A percentile compares a stretch with the other conserved stretches of the same genome.
Evolutionary conservation across 2,329 filamentous ascomycete species (phyloP).

Genomic region (Sordariomycetes sp.): DNA sequence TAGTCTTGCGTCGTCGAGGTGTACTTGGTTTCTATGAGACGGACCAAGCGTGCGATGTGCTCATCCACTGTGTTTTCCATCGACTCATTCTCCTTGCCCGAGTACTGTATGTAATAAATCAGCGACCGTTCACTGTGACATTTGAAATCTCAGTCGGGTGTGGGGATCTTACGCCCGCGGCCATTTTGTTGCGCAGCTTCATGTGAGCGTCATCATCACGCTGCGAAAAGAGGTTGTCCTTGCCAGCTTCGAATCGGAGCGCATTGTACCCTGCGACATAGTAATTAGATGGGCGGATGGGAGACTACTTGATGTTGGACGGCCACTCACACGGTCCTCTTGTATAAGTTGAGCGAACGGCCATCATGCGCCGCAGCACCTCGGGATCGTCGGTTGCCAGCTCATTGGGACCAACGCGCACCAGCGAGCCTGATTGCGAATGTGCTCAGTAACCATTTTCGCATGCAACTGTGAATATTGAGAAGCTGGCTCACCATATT

Average conservation of each 20-base stretch:
- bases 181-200: conserved; percentile 35
- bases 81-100: conserved; percentile 41
- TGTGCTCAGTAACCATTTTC: background rate
- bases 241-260: conserved; percentile 17
- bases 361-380: conserved; percentile 20
- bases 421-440: conserved; percentile 17
- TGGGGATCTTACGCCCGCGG: conserved; percentile 24
- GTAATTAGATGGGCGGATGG: background rate
- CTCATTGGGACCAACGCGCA: conserved; percentile 24
- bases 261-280: conserved; percentile 26
- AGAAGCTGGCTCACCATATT: conserved; percentile 11
- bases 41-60: conserved; percentile 33
- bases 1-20: conserved; percentile 19
- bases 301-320: background rate
- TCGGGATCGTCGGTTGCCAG: conserved; percentile 24
- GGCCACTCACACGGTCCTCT: conserved; percentile 15
- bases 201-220: conserved; percentile 29
- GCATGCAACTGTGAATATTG: background rate
- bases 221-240: conserved; percentile 21
- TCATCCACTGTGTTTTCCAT: conserved; percentile 40
- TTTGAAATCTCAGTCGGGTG: no score
- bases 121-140: no score
- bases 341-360: conserved; percentile 18
- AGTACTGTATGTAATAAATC: conserved; percentile 26
- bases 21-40: conserved; percentile 38